Evolutionary conservation across 2,329 filamentous ascomycete species (phyloP), one percentile per base, ranked within the genome.

Genomic region (Thielaviopsis euricoi): DNA sequence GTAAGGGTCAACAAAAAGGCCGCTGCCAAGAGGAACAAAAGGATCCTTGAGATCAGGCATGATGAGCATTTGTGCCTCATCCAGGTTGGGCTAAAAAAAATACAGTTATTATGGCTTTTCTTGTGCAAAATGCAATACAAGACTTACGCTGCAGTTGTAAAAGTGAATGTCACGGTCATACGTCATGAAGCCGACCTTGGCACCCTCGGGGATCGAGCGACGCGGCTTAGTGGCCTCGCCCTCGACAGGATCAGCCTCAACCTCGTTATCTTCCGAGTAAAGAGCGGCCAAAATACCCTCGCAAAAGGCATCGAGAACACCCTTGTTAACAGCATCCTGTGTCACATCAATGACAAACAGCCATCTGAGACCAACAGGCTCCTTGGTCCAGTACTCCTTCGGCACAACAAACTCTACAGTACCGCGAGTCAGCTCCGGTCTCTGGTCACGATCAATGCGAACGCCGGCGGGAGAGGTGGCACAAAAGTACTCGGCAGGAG

Each of bases 21-120:
- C 90, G 59, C 95, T 87, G 62, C 87, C 89, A 19, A 98, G 76
- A 2, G 93, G 90, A 17, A 97, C 83, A 68, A 98, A 98, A 0
- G 93, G 93, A 64, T 98, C 93, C 65, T 97, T 90, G 53, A 98
- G 79, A 67, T 98, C 93, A 3, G 93, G 87, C 88, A 98, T 95
- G 55, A 98, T 90, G 76, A 98, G 82, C 89, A 98, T 96, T 67
- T 98, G 93, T 10, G 93, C 89, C 71, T 89, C 83, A 58, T 93
- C 85, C 49, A 96, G 75, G 48, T 78, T 78, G 43, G 89, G 71
- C 83, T 88, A 60, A 54, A 40, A 21, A 6, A 19, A 40, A 21
- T 6, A 19, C 10, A n/a, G 19, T 64, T 51, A 61, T 60, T 43
- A 58, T 62, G 57, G 29, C 9, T 6, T n/a, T 52, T 54, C 21